Evolutionary conservation across 208 protist species (phyloP).

Genomic region (Trypanosoma mega): DNA sequence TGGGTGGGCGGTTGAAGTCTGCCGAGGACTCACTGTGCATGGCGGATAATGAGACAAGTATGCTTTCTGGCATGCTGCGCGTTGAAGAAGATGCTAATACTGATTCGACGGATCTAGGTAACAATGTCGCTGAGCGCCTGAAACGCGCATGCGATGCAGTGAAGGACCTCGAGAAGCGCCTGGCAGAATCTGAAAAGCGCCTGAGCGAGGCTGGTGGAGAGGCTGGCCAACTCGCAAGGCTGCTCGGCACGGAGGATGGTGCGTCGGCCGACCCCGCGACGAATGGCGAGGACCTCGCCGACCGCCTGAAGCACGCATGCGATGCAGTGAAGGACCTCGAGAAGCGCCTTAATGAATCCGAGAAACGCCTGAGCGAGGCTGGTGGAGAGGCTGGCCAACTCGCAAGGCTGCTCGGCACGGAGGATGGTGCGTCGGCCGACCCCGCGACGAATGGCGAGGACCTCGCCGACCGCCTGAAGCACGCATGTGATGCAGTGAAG

Average conservation of each 20-base stretch:
- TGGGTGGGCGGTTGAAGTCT: background rate
- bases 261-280: background rate
- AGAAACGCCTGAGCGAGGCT: background rate
- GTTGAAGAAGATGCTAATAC: background rate
- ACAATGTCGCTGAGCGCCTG: slow-evolving; percentile 1
- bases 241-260: slow-evolving; percentile 3
- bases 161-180: background rate
- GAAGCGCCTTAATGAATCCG: background rate
- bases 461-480: slow-evolving; percentile 1
- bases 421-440: background rate
- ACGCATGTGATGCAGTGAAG: slow-evolving; percentile 3
- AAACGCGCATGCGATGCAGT: slow-evolving; percentile 2
- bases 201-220: slow-evolving; percentile 7
- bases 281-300: background rate
- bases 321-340: background rate
- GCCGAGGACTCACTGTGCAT: background rate
- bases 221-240: background rate
- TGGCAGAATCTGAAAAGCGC: background rate
- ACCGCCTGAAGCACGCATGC: slow-evolving; percentile 1
- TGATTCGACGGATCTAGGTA: background rate
- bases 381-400: slow-evolving; percentile 7
- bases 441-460: background rate
- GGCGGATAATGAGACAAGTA: background rate
- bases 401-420: background rate
- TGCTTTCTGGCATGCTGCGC: slow-evolving; percentile 1